Conservation (phyloP, 148 eudicot species). For the Chenopodium formosanum region DNA sequence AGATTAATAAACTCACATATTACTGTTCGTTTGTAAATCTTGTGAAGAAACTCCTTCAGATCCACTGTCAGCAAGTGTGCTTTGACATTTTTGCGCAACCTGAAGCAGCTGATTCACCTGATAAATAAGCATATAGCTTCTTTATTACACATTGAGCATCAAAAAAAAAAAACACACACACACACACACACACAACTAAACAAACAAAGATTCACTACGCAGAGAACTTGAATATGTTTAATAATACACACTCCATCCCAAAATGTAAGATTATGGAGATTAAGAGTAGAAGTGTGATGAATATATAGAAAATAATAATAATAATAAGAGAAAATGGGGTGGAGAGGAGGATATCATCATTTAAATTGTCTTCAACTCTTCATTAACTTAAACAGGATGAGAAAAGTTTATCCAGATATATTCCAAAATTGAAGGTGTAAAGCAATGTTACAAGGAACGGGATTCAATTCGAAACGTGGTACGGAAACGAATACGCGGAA, state of each 20-base stretch:
- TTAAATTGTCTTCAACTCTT: too few relatives aligned
- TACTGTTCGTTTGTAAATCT: constrained; percentile 79
- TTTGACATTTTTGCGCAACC: constrained; percentile 94
- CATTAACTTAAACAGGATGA: too few relatives aligned
- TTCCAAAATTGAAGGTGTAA: not conserved
- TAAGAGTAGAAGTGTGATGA: not conserved
- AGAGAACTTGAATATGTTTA: too few relatives aligned
- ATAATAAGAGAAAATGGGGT: not conserved
- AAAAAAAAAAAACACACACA: too few relatives aligned
- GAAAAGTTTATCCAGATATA: too few relatives aligned
- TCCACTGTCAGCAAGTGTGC: constrained; percentile 71
- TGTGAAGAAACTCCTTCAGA: constrained; percentile 74
- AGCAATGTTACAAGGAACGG: too few relatives aligned
- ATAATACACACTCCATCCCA: not conserved
- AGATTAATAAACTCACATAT: constrained; percentile 50
- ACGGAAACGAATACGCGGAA: too few relatives aligned
- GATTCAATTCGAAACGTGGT: too few relatives aligned
- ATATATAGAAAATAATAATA: too few relatives aligned
- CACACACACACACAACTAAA: not conserved
- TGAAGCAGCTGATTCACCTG: constrained; percentile 92
- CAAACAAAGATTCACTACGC: not conserved
- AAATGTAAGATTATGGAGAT: too few relatives aligned
- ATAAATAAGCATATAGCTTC: constrained; percentile 20
- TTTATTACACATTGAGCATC: not conserved
- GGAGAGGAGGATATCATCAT: not conserved